These are phyloP conservation scores for Fusarium avenaceum DNA, from an alignment of 2,329 filamentous ascomycete genomes.

Conservation along the genomic window DNA sequence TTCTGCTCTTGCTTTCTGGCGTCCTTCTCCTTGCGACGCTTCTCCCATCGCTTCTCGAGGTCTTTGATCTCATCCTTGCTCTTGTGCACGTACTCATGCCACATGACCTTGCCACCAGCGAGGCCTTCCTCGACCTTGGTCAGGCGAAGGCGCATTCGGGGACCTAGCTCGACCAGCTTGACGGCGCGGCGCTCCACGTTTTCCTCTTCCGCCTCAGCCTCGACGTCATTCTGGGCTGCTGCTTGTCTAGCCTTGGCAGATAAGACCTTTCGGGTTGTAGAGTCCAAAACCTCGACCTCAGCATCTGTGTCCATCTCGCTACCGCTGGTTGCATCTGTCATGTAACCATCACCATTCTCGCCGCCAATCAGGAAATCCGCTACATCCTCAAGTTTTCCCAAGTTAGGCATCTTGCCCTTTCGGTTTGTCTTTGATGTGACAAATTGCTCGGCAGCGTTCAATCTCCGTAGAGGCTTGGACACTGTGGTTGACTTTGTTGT, in stretches of 20 bases:
- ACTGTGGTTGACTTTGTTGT: constrained; percentile 88
- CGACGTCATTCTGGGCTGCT: constrained; percentile 56
- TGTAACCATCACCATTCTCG: constrained; percentile 81
- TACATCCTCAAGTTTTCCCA: constrained; percentile 92
- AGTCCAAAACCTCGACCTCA: constrained; percentile 87
- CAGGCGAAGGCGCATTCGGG: constrained; percentile 87
- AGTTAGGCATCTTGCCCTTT: constrained; percentile 83
- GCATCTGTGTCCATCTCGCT: constrained; percentile 95
- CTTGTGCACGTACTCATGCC: constrained; percentile 96
- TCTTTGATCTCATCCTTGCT: constrained; percentile 80
- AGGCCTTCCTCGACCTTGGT: constrained; percentile 97
- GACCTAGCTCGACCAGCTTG: constrained; percentile 92
- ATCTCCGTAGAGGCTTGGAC: constrained; percentile 83
- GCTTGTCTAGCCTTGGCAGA: constrained; percentile 64
- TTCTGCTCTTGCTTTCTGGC: constrained; percentile 84
- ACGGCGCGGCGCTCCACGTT: constrained; percentile 87
- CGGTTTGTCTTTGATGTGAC: constrained; percentile 70
- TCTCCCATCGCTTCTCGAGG: constrained; percentile 86
- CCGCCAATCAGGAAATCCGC: constrained; percentile 93
- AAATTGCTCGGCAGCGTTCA: constrained; percentile 88
- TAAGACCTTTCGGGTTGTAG: constrained; percentile 72
- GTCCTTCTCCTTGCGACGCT: constrained; percentile 84
- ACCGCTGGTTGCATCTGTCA: constrained; percentile 86
- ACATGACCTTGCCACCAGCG: constrained; percentile 91
- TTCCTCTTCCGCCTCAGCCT: constrained; percentile 63